These are phyloP conservation scores for Syzygium grande DNA, from an alignment of 345 rosid species.

Conservation along the genomic window DNA sequence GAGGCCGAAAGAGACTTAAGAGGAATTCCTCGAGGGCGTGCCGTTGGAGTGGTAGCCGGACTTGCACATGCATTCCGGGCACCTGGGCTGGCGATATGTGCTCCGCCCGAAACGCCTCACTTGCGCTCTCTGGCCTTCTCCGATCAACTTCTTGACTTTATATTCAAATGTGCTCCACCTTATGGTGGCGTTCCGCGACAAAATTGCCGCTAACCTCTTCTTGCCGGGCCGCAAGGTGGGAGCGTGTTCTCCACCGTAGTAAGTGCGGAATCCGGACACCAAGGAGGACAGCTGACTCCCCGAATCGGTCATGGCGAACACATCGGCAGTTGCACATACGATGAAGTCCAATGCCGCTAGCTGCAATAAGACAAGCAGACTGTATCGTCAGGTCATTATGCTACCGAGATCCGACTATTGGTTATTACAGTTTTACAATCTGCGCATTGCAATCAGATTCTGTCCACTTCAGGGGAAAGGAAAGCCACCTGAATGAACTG, in stretches of 20 bases:
- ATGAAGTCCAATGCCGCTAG: constrained; percentile 87
- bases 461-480: background rate
- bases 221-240: constrained; percentile 85
- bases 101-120: constrained; percentile 63
- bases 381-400: background rate
- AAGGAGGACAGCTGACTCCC: constrained; percentile 92
- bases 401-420: background rate
- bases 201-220: constrained; percentile 80
- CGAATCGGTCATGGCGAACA: constrained; percentile 92
- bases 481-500: background rate
- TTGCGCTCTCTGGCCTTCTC: constrained; percentile 56
- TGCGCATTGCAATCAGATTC: background rate
- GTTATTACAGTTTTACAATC: background rate
- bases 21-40: background rate
- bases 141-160: constrained; percentile 62
- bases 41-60: background rate
- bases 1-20: background rate
- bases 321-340: constrained; percentile 82
- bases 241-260: constrained; percentile 60
- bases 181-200: constrained; percentile 47
- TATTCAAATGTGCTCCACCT: constrained; percentile 54
- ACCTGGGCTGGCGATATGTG: constrained; percentile 83
- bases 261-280: constrained; percentile 79
- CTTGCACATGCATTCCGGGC: constrained; percentile 60
- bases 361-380: constrained; percentile 23